Base-by-base conservation (phyloP, 2,329 filamentous ascomycete species). In the Harringtonia aguacate region DNA sequence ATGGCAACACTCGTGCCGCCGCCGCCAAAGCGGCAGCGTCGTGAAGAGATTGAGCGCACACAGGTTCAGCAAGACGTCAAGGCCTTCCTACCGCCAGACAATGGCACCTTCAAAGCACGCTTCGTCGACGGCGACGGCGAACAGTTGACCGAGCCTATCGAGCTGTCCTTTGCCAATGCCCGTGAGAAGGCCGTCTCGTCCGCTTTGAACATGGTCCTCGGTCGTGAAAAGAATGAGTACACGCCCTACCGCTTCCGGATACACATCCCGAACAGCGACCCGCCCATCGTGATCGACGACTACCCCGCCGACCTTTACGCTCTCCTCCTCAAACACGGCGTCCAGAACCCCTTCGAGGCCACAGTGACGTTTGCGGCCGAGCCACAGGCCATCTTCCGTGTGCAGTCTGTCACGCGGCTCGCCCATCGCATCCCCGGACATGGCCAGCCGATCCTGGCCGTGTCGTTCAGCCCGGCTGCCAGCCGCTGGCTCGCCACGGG, bases 311-410 rank as follows among this genome's bases (percentile, higher is more conserved):
- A 78, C 48, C 66, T 78, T 4, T 65, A 75, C 15, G 65, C 67
- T 27, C 66, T 77, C 15, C 62, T 79, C n/a, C 66, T 65, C 21
- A 66, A 63, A 49, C 71, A 78, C 66, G 73, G 73, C 45, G 68
- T 78, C 45, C 67, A 69, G 34, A 77, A 75, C 51, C 73, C 75
- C 0, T 77, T 74, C 50, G 75, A 79, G 56, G 55, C 61, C 3
- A 66, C 63, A 1, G 53, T 67, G 41, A 69, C 73, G 3, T 68
- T 81, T 22, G 72, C 71, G 31, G 77, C 77, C 36, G 76, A 80
- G 56, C 90, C 92, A 0, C 90, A 98, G 62, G 87, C 90, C 20
- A 84, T 97, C 0, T 97, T 95, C 69, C 81, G 84, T 55, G 92
- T 97, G 21, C 88, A 92, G 55, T 84, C 87, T 12, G 88, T 95